Conservation (phyloP, 495 filamentous ascomycete species). For the Aspergillus mulundensis region DNA sequence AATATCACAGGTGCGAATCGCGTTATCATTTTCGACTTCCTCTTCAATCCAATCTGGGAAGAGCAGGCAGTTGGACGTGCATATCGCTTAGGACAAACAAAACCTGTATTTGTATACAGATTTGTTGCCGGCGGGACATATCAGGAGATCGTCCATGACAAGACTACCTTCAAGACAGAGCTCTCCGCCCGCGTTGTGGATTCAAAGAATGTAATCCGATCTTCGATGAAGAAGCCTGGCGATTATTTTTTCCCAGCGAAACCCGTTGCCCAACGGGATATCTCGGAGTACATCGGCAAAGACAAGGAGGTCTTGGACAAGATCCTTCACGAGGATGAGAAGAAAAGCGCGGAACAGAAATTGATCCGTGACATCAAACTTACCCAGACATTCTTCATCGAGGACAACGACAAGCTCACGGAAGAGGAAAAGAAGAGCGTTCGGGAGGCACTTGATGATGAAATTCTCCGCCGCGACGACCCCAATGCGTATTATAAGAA, state of each 20-base stretch:
- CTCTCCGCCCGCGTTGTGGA: constrained; percentile 77
- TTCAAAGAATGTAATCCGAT: constrained; percentile 65
- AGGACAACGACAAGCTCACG: constrained; percentile 54
- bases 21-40: constrained; percentile 82
- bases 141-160: constrained; percentile 68
- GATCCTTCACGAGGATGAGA: constrained; percentile 45
- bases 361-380: constrained; percentile 52
- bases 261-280: constrained; percentile 46
- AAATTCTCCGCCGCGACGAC: constrained; percentile 44
- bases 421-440: constrained; percentile 51
- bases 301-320: constrained; percentile 67
- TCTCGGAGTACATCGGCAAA: constrained; percentile 52
- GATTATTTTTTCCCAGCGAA: constrained; percentile 58
- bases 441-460: constrained; percentile 37
- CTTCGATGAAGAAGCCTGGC: constrained; percentile 41
- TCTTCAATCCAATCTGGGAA: constrained; percentile 76
- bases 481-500: constrained; percentile 30
- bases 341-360: constrained; percentile 12
- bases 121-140: constrained; percentile 75
- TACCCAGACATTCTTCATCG: constrained; percentile 55
- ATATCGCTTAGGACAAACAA: constrained; percentile 81
- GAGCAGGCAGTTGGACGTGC: constrained; percentile 86
- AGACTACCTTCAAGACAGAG: constrained; percentile 73
- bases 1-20: constrained; percentile 85
- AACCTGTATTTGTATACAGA: constrained; percentile 85